These are phyloP conservation scores for Penicillium rolfsii DNA, from an alignment of 2,329 filamentous ascomycete species.

Conservation along the genomic window DNA sequence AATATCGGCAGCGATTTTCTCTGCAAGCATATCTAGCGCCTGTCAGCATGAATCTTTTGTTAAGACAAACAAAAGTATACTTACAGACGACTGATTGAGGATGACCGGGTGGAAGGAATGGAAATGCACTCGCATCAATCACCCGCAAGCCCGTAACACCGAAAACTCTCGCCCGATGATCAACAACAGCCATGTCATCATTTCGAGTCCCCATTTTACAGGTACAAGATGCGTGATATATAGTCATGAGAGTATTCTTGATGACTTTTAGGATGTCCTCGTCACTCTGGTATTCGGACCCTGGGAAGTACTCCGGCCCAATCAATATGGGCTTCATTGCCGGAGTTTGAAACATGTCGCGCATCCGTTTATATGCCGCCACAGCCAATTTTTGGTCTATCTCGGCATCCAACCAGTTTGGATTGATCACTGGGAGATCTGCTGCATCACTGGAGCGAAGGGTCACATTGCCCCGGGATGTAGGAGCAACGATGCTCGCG, in stretches of 20 bases:
- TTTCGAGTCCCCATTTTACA: slow-evolving; percentile 37
- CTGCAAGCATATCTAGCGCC: slow-evolving; percentile 44
- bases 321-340: slow-evolving; percentile 37
- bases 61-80: slow-evolving; percentile 9
- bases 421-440: slow-evolving; percentile 50
- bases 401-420: slow-evolving; percentile 51
- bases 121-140: slow-evolving; percentile 44
- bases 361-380: slow-evolving; percentile 48
- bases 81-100: slow-evolving; percentile 47
- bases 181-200: slow-evolving; percentile 39
- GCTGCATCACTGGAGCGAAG: slow-evolving; percentile 37
- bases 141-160: slow-evolving; percentile 40
- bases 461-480: slow-evolving; percentile 53
- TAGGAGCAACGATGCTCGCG: slow-evolving; percentile 37
- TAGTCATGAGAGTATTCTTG: slow-evolving; percentile 34
- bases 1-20: slow-evolving; percentile 47
- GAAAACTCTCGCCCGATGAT: slow-evolving; percentile 37
- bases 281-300: slow-evolving; percentile 46
- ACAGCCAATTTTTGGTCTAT: slow-evolving; percentile 52
- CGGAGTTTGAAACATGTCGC: slow-evolving; percentile 40
- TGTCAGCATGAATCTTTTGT: slow-evolving; percentile 4
- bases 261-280: slow-evolving; percentile 48
- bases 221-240: slow-evolving; percentile 37
- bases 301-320: slow-evolving; percentile 45
- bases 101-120: slow-evolving; percentile 47